Conservation (phyloP, 805 yeast species). For the Isabelozyma rhagii region DNA sequence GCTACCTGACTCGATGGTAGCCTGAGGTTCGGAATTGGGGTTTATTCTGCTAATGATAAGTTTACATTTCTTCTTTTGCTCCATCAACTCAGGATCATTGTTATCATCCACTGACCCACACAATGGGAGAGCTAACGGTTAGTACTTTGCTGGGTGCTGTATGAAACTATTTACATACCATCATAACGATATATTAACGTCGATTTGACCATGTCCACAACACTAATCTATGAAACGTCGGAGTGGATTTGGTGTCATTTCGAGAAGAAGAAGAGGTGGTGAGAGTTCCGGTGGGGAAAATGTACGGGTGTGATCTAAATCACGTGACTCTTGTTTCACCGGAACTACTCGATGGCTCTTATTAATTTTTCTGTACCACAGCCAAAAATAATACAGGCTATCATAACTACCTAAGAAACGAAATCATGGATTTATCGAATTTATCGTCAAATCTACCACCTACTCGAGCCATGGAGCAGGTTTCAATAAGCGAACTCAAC, state of each 20-base stretch:
- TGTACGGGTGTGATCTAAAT: neutral
- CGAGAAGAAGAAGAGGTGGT: neutral
- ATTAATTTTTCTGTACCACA: neutral
- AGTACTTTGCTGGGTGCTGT: neutral
- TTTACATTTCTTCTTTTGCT: conserved; percentile 84
- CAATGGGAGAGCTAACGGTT: conserved; percentile 67
- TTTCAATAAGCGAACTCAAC: conserved; percentile 46
- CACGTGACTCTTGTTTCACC: neutral
- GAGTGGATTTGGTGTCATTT: neutral
- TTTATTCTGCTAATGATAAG: conserved; percentile 70
- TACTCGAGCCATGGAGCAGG: conserved; percentile 45
- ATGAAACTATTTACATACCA: conserved; percentile 35
- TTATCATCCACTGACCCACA: conserved; percentile 87
- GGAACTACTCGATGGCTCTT: neutral
- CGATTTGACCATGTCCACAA: conserved; percentile 54
- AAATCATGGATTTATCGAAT: conserved; percentile 59
- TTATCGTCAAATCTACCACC: conserved; percentile 55
- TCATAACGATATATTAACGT: conserved; percentile 65
- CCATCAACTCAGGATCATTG: conserved; percentile 54
- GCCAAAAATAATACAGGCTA: neutral
- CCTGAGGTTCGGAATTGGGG: conserved; percentile 77
- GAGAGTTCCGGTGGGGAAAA: neutral
- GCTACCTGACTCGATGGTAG: conserved; percentile 74
- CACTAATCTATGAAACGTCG: neutral
- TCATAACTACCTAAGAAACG: neutral